Percentiles rank a stretch among this genome's conserved stretches.
phyloP scores from a whole-genome alignment of 2,329 filamentous ascomycete genomes.

The Fusarium euwallaceae region DNA sequence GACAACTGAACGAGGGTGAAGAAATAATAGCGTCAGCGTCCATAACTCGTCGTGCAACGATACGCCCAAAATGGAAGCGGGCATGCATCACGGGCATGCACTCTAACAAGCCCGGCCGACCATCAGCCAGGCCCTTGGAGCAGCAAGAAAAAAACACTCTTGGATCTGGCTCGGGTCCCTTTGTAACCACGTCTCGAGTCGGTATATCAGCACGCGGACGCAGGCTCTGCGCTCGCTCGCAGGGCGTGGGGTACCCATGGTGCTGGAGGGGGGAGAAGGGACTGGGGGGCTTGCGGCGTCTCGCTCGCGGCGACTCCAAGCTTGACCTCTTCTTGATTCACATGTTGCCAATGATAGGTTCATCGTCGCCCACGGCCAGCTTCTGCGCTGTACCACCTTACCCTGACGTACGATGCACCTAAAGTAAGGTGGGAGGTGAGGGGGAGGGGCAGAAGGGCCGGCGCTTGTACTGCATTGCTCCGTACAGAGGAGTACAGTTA shows the following conservation, averaged over 20 bases:
- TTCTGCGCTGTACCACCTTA: constrained; percentile 30
- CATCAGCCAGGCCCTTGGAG: constrained; percentile 8
- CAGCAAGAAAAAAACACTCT: background rate
- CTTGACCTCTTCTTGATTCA: constrained; percentile 42
- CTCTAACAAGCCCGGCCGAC: constrained; percentile 9
- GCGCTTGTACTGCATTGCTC: constrained; percentile 23
- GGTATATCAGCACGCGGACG: constrained; percentile 43
- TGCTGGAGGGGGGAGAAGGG: constrained; percentile 6
- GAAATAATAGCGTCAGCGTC: background rate
- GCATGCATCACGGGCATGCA: constrained; percentile 20
- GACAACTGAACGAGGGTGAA: background rate
- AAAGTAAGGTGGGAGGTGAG: constrained; percentile 23
- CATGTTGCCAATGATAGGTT: constrained; percentile 49
- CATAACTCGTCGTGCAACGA: constrained; percentile 10
- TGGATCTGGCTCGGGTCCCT: background rate
- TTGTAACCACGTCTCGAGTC: constrained; percentile 35
- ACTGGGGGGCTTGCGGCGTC: constrained; percentile 25
- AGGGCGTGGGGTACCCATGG: constrained; percentile 40
- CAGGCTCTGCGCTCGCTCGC: constrained; percentile 12
- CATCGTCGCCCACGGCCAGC: constrained; percentile 41
- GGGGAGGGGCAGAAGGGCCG: constrained; percentile 33
- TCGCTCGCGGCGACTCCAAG: constrained; percentile 34
- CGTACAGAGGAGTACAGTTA: constrained; percentile 15
- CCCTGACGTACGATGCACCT: constrained; percentile 39
- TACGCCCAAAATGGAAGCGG: constrained; percentile 15